Base-by-base conservation (phyloP, 2,329 filamentous ascomycete genomes). In the Epichloe sp. region DNA sequence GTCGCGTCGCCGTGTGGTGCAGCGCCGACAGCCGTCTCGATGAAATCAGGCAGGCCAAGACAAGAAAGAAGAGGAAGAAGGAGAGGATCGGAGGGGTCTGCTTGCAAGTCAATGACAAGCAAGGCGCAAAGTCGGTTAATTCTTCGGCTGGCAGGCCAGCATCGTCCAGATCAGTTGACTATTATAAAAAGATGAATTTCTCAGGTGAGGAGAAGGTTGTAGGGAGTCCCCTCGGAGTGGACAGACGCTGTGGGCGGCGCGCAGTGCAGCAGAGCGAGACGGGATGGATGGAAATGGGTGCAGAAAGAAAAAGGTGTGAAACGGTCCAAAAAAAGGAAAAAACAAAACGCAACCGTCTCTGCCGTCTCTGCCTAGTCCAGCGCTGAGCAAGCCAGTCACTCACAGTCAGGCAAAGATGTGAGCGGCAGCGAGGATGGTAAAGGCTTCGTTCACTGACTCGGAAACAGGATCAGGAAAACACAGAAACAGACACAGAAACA, bases 1-100 rank as follows among this genome's bases (percentile, higher is more conserved):
- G 46, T 48, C 19, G 45, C 44, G 50, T 52, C 45, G 31, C 47
- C n/a, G 45, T 31, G 31, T 46, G 42, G 34, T 41, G 44, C 31
- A 47, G 47, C 23, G 34, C 38, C 31, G 19, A 42, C 5, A 4
- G 42, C 21, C 40, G 46, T 44, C 14, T 34, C 41, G 40, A 52
- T 21, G 34, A 35, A 43, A 49, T 31, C 38, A 21, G 35, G 42
- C 51, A 44, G 41, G 43, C 14, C 38, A 31, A 50, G 47, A 44
- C 38, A 31, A 50, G 47, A 44, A 45, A 49, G 40, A 49, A 40
- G 31, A 26, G 37, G 8, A 19, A 26, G 5, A 44, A 37, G n/a
- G 19, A 44, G 36, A 10, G 12, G 14, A 11, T 31, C 26, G 15
- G 21, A 35, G 17, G 21, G 37, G 11, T 6, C 21, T 49, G 42